These are phyloP conservation scores for Puya raimondii DNA, from an alignment of 176 grass and related monocot genomes.

Conservation along the genomic window DNA sequence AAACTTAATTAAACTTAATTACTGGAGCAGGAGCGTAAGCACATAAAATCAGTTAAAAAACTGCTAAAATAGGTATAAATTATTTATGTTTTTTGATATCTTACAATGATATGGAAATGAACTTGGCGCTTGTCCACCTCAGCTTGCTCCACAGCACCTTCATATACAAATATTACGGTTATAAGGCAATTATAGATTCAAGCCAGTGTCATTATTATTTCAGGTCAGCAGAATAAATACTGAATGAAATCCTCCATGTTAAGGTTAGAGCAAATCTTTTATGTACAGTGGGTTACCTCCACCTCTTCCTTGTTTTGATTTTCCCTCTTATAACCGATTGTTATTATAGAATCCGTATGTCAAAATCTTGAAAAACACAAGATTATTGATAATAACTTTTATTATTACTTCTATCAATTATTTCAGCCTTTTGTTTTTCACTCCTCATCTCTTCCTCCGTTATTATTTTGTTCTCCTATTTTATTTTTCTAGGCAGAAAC, in stretches of 20 bases:
- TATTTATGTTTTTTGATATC: neutral
- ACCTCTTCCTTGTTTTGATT: no score
- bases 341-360: no score
- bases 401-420: no score
- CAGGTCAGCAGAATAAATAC: neutral
- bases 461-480: no score
- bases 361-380: no score
- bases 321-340: no score
- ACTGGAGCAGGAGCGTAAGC: neutral
- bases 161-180: constrained; percentile 10
- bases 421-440: no score
- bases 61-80: neutral
- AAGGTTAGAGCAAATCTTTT: neutral
- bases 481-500: no score
- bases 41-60: neutral
- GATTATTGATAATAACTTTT: no score
- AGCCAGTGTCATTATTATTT: neutral
- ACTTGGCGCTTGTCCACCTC: constrained; percentile 1
- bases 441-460: no score
- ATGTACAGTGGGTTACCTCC: no score
- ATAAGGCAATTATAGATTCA: neutral
- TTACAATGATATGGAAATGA: neutral
- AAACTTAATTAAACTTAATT: neutral
- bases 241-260: neutral
- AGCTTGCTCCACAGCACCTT: constrained; percentile 51